phyloP scores from a whole-genome alignment of 352 stramenopile genomes.

The Pythium monospermum region DNA sequence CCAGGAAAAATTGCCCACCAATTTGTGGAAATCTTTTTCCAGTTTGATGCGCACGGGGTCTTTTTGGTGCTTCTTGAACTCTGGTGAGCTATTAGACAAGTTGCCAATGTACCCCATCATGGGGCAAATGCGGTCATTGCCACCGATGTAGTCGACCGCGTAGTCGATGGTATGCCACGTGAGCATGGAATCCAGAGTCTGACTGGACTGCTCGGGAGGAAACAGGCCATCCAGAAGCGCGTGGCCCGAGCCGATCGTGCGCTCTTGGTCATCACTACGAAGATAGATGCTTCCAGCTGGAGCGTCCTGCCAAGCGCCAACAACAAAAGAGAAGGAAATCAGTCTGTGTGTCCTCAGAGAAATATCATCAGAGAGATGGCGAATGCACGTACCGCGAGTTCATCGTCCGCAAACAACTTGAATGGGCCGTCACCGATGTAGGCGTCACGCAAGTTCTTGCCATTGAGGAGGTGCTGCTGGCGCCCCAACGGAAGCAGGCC shows the following conservation, averaged over 20 bases:
- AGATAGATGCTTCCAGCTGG: conserved; percentile 52
- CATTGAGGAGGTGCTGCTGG: conserved; percentile 75
- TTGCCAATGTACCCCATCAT: conserved; percentile 70
- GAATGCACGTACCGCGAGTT: conserved; percentile 65
- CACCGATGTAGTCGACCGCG: conserved; percentile 73
- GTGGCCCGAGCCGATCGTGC: conserved; percentile 79
- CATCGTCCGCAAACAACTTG: conserved; percentile 62
- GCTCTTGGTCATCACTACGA: conserved; percentile 82
- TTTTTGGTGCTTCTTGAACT: conserved; percentile 48
- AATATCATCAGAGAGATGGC: too few relatives aligned
- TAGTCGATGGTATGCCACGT: conserved; percentile 75
- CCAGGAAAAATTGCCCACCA: conserved; percentile 82
- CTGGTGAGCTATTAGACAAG: conserved; percentile 45
- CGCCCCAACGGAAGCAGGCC: conserved; percentile 67
- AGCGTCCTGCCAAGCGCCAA: background rate
- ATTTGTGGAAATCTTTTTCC: conserved; percentile 47
- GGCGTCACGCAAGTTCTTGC: conserved; percentile 51
- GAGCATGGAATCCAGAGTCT: conserved; percentile 56
- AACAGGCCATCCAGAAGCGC: conserved; percentile 77
- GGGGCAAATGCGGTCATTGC: conserved; percentile 74
- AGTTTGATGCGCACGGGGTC: conserved; percentile 41
- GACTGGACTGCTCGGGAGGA: conserved; percentile 43
- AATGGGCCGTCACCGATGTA: conserved; percentile 69
- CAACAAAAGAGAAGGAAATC: background rate
- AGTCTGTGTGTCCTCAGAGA: too few relatives aligned